These are phyloP conservation scores for Phytophthora capsici DNA, from an alignment of 352 stramenopile species.

Conservation along the genomic window DNA sequence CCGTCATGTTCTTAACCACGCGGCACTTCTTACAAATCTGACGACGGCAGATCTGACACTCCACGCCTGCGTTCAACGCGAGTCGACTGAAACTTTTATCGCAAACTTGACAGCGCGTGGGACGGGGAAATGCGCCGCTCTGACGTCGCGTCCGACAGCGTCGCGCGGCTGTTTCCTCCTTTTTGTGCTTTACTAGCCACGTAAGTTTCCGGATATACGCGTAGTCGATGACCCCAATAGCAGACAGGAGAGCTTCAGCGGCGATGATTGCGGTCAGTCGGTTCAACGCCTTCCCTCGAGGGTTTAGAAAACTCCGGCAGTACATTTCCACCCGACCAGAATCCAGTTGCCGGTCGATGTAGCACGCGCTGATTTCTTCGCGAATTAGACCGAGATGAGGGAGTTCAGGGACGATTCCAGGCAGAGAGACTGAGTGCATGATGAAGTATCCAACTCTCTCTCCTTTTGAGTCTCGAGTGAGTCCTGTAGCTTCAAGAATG, in stretches of 20 bases:
- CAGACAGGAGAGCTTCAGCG: slow-evolving; percentile 49
- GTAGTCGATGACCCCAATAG: slow-evolving; percentile 50
- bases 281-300: slow-evolving; percentile 50
- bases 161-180: slow-evolving; percentile 7
- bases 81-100: slow-evolving; percentile 19
- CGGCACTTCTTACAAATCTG: slow-evolving; percentile 50
- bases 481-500: slow-evolving; percentile 52
- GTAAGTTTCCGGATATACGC: slow-evolving; percentile 65
- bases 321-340: slow-evolving; percentile 43
- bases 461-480: slow-evolving; percentile 42
- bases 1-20: slow-evolving; percentile 56
- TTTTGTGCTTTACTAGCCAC: slow-evolving; percentile 50
- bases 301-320: slow-evolving; percentile 55
- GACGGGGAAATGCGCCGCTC: slow-evolving; percentile 3
- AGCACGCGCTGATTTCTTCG: slow-evolving; percentile 55
- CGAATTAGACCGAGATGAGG: slow-evolving; percentile 44
- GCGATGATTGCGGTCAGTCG: slow-evolving; percentile 45
- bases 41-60: slow-evolving; percentile 52
- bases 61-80: slow-evolving; percentile 3
- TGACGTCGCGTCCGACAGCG: slow-evolving; percentile 4
- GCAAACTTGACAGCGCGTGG: slow-evolving; percentile 33
- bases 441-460: slow-evolving; percentile 52
- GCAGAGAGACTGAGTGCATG: slow-evolving; percentile 56
- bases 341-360: slow-evolving; percentile 42
- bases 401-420: slow-evolving; percentile 37